Percentiles rank a stretch among this genome's conserved stretches.
Evolutionary conservation across 2,329 filamentous ascomycete species (phyloP).

Genomic region (Diplocarpon mali): DNA sequence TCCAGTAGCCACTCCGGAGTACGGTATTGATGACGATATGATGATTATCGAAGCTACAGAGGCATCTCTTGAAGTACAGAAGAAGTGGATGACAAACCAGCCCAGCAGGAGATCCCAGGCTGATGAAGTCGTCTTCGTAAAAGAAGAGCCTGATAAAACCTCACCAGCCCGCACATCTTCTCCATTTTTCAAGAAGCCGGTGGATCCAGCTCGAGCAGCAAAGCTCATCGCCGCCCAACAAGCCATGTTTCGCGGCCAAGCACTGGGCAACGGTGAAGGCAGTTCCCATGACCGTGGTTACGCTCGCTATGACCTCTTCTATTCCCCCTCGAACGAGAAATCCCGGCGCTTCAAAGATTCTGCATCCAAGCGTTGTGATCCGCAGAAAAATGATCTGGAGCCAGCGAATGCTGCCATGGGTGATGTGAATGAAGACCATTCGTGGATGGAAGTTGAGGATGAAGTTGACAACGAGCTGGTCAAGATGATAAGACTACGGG

Average conservation of each 20-base stretch:
- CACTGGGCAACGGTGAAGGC: neutral
- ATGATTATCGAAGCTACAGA: neutral
- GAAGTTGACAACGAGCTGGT: constrained; percentile 4
- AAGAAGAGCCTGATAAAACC: neutral
- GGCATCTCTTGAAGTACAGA: neutral
- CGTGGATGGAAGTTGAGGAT: neutral
- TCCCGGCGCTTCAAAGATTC: neutral
- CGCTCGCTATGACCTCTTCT: neutral
- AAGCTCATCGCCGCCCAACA: constrained; percentile 4
- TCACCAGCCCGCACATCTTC: neutral
- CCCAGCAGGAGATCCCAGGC: neutral
- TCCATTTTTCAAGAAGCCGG: neutral
- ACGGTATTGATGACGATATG: constrained; percentile 3
- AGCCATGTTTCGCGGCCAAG: neutral
- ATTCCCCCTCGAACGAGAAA: neutral
- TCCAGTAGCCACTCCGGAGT: neutral
- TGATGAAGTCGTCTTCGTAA: constrained; percentile 1
- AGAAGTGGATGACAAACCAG: neutral
- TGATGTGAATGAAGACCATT: too few relatives aligned
- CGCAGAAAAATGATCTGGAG: too few relatives aligned
- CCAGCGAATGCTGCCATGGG: too few relatives aligned
- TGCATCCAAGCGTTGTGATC: too few relatives aligned
- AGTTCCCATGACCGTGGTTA: neutral
- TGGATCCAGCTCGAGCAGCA: neutral
- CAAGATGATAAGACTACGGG: neutral